phyloP scores from a whole-genome alignment of 1,284 basidiomycete genomes.

The Cutaneotrichosporon cutaneum region DNA sequence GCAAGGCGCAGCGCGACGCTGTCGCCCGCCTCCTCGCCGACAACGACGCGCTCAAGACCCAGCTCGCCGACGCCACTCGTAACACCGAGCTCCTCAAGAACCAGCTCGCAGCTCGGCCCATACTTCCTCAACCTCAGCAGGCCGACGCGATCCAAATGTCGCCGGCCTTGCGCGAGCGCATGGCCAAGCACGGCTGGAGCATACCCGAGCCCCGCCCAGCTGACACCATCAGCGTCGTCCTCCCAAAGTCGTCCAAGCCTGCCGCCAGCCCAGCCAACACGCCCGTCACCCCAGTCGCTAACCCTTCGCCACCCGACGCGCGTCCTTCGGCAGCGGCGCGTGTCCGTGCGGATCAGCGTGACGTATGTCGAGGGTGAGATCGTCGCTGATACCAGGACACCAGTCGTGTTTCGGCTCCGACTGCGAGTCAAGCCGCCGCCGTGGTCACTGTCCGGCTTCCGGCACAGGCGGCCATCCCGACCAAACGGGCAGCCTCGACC shows the following conservation, averaged over 20 bases:
- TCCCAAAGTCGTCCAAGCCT: background rate
- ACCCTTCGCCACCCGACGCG: background rate
- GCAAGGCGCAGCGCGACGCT: background rate
- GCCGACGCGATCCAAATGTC: background rate
- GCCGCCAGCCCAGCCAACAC: background rate
- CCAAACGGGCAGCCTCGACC: too few relatives aligned
- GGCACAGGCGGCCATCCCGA: background rate
- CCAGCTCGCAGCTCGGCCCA: background rate
- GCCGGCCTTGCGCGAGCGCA: background rate
- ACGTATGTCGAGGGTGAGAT: background rate
- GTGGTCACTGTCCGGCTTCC: background rate
- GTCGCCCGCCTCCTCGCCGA: background rate
- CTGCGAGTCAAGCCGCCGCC: background rate
- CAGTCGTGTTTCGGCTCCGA: background rate
- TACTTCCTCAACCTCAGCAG: too few relatives aligned
- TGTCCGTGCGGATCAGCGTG: background rate
- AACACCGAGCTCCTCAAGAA: background rate
- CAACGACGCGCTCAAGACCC: background rate
- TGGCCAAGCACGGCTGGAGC: background rate
- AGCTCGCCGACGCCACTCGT: background rate
- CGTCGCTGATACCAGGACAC: background rate
- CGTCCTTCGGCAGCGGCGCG: background rate
- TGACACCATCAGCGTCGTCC: background rate
- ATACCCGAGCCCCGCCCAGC: background rate
- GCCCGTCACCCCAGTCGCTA: too few relatives aligned